phyloP scores from a whole-genome alignment of 192 early-diverging fungal species.

The Backusella circina region DNA sequence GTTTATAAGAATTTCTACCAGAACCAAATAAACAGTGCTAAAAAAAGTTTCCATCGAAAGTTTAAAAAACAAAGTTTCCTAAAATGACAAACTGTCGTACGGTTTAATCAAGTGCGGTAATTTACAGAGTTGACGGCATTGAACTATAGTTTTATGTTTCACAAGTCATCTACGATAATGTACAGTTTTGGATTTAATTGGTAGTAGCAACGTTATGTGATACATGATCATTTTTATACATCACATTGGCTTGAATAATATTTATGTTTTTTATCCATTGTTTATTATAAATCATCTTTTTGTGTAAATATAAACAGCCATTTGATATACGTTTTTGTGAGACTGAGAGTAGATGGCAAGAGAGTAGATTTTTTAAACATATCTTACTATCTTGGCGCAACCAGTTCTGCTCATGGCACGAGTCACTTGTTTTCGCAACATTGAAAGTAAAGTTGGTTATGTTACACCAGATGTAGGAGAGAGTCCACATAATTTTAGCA shows the following conservation, averaged over 20 bases:
- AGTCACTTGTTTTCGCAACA: conserved; percentile 1
- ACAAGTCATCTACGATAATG: conserved; percentile 1
- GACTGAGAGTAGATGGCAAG: not conserved
- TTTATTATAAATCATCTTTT: not conserved
- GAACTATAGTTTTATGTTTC: conserved; percentile 1
- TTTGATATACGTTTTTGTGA: not conserved
- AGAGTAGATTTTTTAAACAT: not conserved
- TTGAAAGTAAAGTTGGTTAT: not conserved
- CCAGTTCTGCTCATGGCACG: not conserved
- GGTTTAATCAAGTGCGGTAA: conserved; percentile 3
- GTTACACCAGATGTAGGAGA: conserved; percentile 1
- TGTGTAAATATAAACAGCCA: not conserved
- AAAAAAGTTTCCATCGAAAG: conserved; percentile 1
- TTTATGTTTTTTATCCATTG: not conserved
- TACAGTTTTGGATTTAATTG: conserved; percentile 3
- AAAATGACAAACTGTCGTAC: conserved; percentile 3
- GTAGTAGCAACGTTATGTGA: conserved; percentile 4
- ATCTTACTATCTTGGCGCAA: not conserved
- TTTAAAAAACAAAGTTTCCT: conserved; percentile 5
- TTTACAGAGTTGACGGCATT: not conserved
- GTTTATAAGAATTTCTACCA: conserved; percentile 3
- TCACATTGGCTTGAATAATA: not conserved
- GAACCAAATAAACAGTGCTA: conserved; percentile 4
- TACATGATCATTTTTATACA: conserved; percentile 3
- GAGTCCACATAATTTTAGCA: not conserved